phyloP scores from a whole-genome alignment of 345 rosid genomes.

The Eucalyptus caleyi region DNA sequence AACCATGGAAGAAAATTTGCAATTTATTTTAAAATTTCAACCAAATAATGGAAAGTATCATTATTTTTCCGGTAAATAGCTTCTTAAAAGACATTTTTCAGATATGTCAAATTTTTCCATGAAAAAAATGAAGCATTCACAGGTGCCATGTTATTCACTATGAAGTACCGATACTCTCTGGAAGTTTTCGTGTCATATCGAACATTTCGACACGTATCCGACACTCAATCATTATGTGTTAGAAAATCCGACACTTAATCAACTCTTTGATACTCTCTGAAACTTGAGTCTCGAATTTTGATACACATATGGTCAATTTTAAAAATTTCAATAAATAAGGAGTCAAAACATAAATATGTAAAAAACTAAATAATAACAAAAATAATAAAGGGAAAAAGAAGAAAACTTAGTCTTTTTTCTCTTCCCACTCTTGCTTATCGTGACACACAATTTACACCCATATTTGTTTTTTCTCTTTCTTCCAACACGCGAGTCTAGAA shows the following conservation, averaged over 20 bases:
- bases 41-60: background rate
- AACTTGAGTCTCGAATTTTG: no score
- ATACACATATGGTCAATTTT: no score
- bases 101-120: background rate
- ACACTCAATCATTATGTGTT: accelerated
- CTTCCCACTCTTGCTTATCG: no score
- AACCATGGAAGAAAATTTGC: background rate
- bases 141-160: accelerated
- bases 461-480: no score
- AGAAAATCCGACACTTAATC: accelerated
- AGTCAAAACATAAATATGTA: no score
- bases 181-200: accelerated
- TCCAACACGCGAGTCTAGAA: accelerated
- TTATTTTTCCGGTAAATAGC: background rate
- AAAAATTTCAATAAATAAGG: no score
- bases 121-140: accelerated
- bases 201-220: accelerated
- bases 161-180: accelerated
- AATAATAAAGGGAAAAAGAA: no score
- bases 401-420: no score
- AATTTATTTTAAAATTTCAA: background rate
- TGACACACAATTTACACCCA: no score
- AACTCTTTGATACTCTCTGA: accelerated
- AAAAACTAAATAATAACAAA: no score
- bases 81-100: background rate